These are phyloP conservation scores for Xanthoconium separans DNA, from an alignment of 1,284 basidiomycete species.

Conservation along the genomic window DNA sequence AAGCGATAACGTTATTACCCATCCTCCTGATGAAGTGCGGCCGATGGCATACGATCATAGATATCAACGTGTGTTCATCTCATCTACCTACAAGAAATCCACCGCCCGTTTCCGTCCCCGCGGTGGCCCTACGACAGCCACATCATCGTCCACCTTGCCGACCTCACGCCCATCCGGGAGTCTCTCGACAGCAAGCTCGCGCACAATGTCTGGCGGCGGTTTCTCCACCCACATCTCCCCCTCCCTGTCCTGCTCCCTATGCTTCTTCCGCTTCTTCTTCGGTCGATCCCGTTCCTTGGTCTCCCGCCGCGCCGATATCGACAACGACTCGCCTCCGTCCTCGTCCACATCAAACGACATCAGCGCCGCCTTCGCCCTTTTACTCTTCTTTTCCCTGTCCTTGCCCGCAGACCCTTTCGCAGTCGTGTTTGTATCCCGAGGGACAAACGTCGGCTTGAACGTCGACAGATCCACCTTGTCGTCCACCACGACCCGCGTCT, in stretches of 20 bases:
- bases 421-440: conserved; percentile 40
- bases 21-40: too few relatives aligned
- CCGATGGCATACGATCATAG: background rate
- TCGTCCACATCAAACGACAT: conserved; percentile 74
- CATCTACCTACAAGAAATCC: conserved; percentile 48
- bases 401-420: conserved; percentile 26
- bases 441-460: conserved; percentile 83
- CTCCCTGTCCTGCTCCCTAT: conserved; percentile 35
- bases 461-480: conserved; percentile 54
- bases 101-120: conserved; percentile 62
- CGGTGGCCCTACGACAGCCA: conserved; percentile 17
- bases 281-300: conserved; percentile 44
- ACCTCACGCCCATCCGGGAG: conserved; percentile 2
- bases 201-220: conserved; percentile 24
- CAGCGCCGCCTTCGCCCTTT: conserved; percentile 38
- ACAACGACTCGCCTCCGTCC: conserved; percentile 44
- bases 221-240: conserved; percentile 37
- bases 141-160: conserved; percentile 6
- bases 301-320: conserved; percentile 25
- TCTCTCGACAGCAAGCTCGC: conserved; percentile 11
- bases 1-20: too few relatives aligned
- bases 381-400: conserved; percentile 43
- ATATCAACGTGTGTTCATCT: background rate
- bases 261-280: conserved; percentile 47
- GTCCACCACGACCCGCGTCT: conserved; percentile 13